Base-by-base conservation (phyloP, 1,139 yeast species). In the Zygosaccharomyces pseudobailii region DNA sequence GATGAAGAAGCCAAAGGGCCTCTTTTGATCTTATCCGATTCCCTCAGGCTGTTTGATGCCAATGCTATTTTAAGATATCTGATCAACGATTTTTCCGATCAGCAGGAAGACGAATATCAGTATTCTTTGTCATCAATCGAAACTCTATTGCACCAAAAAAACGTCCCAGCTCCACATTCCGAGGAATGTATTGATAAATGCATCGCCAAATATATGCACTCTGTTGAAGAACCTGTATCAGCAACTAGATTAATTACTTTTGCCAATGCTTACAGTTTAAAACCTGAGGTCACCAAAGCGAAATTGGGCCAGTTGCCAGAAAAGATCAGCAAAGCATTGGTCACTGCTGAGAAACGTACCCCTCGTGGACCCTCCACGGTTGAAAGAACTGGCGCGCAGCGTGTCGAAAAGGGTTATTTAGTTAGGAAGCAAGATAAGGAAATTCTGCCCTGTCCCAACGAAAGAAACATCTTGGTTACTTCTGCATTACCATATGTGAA, bases 401-500 rank as follows among this genome's bases (percentile, higher is more conserved):
- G 79, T 39, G 67, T 82, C 43, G 67, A 69, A 47, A 53, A 69
- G 17, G 78, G 76, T 7, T 68, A 67, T 48, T 61, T 68, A 21
- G 76, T 75, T 17, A 69, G 69, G 50, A 55, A 70, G 25, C 52
- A 45, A 22, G 60, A 47, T 23, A 46, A 43, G 10, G 66, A 68
- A 48, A 71, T 79, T 49, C 61, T 75, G 48, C 97, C 97, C 49
- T 79, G 79, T 56, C 72, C 76, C 19, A 78, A 78, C 45, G 86
- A 86, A 69, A 78, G 86, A 63, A 92, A 92, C 68, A 79, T 92
- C 48, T 74, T 92, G 57, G 82, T 92, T 63, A 90, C 98, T 1
- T 90, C 97, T 22, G 97, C 99, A 30, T 78, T 92, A 61, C 99
- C 99, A 10, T 92, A 92, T 62, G 98, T 92, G 49, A 92, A 92